Evolutionary conservation across 768 basidiomycete species (phyloP).

Genomic region (Ramaria sp.): DNA sequence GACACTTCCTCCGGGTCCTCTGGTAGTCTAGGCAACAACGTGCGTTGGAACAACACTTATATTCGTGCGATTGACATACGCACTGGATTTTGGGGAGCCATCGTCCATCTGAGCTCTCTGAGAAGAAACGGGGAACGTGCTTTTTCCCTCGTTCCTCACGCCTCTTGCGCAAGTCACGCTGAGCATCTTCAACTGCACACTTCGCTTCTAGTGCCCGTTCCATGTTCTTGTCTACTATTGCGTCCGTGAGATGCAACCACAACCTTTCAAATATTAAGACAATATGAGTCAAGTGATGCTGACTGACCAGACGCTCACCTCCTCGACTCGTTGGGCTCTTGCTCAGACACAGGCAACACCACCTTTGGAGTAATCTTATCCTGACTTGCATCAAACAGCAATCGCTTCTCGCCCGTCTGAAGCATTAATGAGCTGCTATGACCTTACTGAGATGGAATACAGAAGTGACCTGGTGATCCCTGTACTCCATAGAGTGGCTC

Average conservation of each 20-base stretch:
- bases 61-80: constrained; percentile 15
- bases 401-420: constrained; percentile 57
- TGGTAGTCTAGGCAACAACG: constrained; percentile 42
- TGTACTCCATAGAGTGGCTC: constrained; percentile 85
- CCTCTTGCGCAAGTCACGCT: constrained; percentile 66
- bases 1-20: constrained; percentile 57
- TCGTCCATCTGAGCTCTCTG: constrained; percentile 50
- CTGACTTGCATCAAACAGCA: constrained; percentile 72
- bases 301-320: constrained; percentile 33
- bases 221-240: constrained; percentile 85
- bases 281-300: not conserved
- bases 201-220: constrained; percentile 89
- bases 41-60: not conserved
- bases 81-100: constrained; percentile 77
- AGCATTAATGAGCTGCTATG: not conserved
- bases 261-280: constrained; percentile 31
- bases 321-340: constrained; percentile 85
- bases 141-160: constrained; percentile 63
- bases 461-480: constrained; percentile 45
- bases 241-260: constrained; percentile 76
- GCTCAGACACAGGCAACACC: constrained; percentile 77
- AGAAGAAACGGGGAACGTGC: constrained; percentile 76
- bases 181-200: constrained; percentile 80
- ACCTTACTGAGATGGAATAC: not conserved
- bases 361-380: constrained; percentile 70